A percentile compares a stretch with the other conserved stretches of the same genome.
Evolutionary conservation across 805 yeast species (phyloP).

Genomic region (Wickerhamia fluorescens): DNA sequence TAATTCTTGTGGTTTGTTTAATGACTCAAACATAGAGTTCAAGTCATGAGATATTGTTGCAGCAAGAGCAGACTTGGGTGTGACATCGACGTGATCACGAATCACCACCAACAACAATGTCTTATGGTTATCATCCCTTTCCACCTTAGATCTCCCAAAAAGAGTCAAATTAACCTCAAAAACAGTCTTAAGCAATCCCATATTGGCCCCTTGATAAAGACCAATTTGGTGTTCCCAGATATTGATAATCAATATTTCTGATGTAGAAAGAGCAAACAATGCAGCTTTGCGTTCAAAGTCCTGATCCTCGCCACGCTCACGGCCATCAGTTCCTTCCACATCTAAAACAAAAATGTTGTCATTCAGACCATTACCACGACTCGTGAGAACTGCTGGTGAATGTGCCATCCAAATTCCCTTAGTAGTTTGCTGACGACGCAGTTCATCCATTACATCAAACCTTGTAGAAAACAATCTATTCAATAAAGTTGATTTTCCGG

Average conservation of each 20-base stretch:
- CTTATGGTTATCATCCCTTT: slow-evolving; percentile 50
- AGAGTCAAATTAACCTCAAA: slow-evolving; percentile 89
- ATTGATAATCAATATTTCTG: slow-evolving; percentile 84
- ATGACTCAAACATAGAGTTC: slow-evolving; percentile 66
- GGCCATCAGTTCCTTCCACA: slow-evolving; percentile 98
- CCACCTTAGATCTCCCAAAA: slow-evolving; percentile 53
- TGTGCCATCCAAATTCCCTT: slow-evolving; percentile 42
- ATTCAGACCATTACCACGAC: slow-evolving; percentile 5
- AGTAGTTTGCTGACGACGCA: slow-evolving; percentile 75
- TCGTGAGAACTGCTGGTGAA: slow-evolving; percentile 26
- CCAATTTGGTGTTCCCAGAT: slow-evolving; percentile 98
- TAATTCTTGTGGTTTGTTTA: slow-evolving; percentile 67
- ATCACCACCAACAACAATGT: slow-evolving; percentile 78
- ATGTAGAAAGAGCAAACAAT: slow-evolving; percentile 84
- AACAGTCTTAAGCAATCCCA: slow-evolving; percentile 92
- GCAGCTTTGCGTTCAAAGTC: slow-evolving; percentile 98
- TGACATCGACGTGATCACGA: slow-evolving; percentile 83
- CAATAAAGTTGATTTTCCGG: slow-evolving; percentile 90
- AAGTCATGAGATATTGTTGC: slow-evolving; percentile 66
- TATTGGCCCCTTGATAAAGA: slow-evolving; percentile 93
- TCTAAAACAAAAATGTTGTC: slow-evolving; percentile 72
- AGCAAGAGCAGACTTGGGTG: slow-evolving; percentile 69
- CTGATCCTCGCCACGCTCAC: slow-evolving; percentile 97
- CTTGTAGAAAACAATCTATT: slow-evolving; percentile 79
- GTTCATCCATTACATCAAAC: slow-evolving; percentile 91